Evolutionary conservation across 305 asterid species (phyloP).

Genomic region (Withania somnifera): DNA sequence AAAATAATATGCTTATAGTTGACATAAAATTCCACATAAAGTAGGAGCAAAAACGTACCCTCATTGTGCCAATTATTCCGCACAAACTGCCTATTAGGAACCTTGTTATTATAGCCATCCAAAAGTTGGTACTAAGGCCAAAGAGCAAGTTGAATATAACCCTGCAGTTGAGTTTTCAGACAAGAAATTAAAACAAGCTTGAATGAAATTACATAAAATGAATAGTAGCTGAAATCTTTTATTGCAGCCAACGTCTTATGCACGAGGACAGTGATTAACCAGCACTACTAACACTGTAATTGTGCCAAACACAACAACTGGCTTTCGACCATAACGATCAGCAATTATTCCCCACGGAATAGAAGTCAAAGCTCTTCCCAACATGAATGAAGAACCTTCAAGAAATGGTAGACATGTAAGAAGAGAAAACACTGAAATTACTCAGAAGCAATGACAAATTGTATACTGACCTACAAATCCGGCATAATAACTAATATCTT

Average conservation of each 20-base stretch:
- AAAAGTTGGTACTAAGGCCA: conserved; percentile 61
- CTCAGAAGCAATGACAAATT: not conserved
- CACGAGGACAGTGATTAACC: not conserved
- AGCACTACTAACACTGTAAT: conserved; percentile 38
- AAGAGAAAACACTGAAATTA: not conserved
- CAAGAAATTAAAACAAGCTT: not conserved
- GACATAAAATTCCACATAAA: not conserved
- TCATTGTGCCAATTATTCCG: conserved; percentile 66
- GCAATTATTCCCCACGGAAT: conserved; percentile 67
- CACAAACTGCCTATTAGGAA: conserved; percentile 71
- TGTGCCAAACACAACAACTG: conserved; percentile 53
- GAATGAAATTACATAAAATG: not conserved
- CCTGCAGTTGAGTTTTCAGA: conserved; percentile 30
- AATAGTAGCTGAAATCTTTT: not conserved
- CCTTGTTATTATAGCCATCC: conserved; percentile 67
- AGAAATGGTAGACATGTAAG: not conserved
- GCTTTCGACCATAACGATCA: conserved; percentile 75
- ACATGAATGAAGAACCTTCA: conserved; percentile 66
- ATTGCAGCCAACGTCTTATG: not conserved
- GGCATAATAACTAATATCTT: conserved; percentile 68
- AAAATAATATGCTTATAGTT: not conserved
- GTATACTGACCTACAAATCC: conserved; percentile 55
- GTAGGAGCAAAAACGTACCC: conserved; percentile 28
- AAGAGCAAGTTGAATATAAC: conserved; percentile 56
- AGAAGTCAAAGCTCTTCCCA: conserved; percentile 85